phyloP scores from a whole-genome alignment of 805 yeast species.

The Yarrowia bubula region DNA sequence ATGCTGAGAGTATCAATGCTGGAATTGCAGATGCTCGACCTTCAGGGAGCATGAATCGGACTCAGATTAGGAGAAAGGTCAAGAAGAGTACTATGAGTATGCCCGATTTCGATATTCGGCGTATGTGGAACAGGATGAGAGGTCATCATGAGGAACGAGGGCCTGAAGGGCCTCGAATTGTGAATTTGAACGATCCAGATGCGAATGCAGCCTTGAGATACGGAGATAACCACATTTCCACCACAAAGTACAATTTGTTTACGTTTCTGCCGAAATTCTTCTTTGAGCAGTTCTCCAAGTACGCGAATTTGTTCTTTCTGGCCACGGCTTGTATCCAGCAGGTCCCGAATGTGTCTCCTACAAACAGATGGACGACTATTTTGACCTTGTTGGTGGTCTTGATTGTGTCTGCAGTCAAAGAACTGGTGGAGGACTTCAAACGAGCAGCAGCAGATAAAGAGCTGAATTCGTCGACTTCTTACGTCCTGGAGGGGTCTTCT shows the following conservation, averaged over 20 bases:
- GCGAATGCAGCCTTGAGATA: slow-evolving; percentile 58
- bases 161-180: slow-evolving; percentile 55
- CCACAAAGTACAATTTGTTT: slow-evolving; percentile 90
- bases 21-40: slow-evolving; percentile 14
- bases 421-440: slow-evolving; percentile 84
- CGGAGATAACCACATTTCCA: slow-evolving; percentile 82
- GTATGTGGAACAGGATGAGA: slow-evolving; percentile 37
- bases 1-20: background rate
- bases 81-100: slow-evolving; percentile 28
- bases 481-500: slow-evolving; percentile 54
- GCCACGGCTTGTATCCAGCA: slow-evolving; percentile 94
- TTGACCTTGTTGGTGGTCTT: slow-evolving; percentile 85
- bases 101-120: slow-evolving; percentile 40
- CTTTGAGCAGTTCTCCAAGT: slow-evolving; percentile 95
- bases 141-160: slow-evolving; percentile 32
- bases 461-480: slow-evolving; percentile 72
- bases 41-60: slow-evolving; percentile 5
- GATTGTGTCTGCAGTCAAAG: slow-evolving; percentile 88
- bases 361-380: slow-evolving; percentile 91
- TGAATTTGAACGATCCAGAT: slow-evolving; percentile 61
- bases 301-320: slow-evolving; percentile 90
- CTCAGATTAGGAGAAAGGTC: slow-evolving; percentile 29
- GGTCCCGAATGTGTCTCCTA: slow-evolving; percentile 94
- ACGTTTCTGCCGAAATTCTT: slow-evolving; percentile 93
- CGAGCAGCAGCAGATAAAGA: slow-evolving; percentile 87